Evolutionary conservation across 345 rosid genomes (phyloP), one percentile per base, ranked within the genome.

Genomic region (Corchorus olitorius): DNA sequence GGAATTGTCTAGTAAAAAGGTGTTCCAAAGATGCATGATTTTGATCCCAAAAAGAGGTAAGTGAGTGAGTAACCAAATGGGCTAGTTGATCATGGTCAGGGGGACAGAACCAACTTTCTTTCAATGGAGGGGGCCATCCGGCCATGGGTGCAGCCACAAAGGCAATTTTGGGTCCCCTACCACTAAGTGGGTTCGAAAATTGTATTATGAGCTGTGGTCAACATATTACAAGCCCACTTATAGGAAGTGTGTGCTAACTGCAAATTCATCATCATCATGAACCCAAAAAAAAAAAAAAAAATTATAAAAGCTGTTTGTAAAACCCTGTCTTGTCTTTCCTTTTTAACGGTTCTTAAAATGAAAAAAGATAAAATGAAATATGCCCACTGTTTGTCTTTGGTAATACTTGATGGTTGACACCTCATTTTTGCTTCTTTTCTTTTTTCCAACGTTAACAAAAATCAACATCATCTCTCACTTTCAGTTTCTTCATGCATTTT

Each of bases 131-230:
- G 45, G 59, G 59, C n/a, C n/a, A n/a, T n/a, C n/a, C n/a, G n/a
- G 8, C 58, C 59, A 69, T 34, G 46, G 58, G 12, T 69, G 22
- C 73, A 68, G 73, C 73, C 73, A 69, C 39, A 49, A 49, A 48
- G 58, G 14, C 19, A 33, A 27, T 27, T 14, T 27, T 14, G 41
- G 59, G 73, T 70, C 73, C 73, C 73, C 46, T 70, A 52, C 60
- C 9, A 56, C 73, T 39, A 39, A 0, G 6, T 39, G 6, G 4
- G 33, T 69, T 35, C 15, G 43, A 27, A 41, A 54, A 69, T 19
- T 19, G 0, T 48, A 48, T 12, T 50, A 19, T 56, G 61, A 56
- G 61, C 46, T 34, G 73, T 70, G 74, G 74, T 53, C 74, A 70
- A 70, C 74, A 35, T 52, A 34, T 50, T 4, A 49, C 5, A 2